Percentiles rank a stretch among this genome's conserved stretches.
phyloP scores from a whole-genome alignment of 2,329 filamentous ascomycete species.

The Claviceps spartinae region DNA sequence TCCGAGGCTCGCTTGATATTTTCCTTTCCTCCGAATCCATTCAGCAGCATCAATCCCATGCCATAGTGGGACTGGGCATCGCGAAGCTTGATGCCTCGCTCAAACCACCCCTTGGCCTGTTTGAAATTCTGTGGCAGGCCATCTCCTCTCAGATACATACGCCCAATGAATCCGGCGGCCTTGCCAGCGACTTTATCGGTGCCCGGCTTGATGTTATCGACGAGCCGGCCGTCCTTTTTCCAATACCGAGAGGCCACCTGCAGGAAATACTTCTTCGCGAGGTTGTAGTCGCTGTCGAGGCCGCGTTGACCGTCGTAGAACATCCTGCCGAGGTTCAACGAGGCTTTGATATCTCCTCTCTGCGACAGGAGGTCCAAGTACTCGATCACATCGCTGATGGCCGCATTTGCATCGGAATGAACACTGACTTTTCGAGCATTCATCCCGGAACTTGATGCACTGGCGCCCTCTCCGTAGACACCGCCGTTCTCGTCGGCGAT shows the following conservation, averaged over 20 bases:
- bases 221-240: slow-evolving; percentile 61
- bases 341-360: slow-evolving; percentile 79
- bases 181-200: slow-evolving; percentile 71
- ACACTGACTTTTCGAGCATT: slow-evolving; percentile 63
- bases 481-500: slow-evolving; percentile 86
- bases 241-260: slow-evolving; percentile 71
- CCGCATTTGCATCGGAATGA: slow-evolving; percentile 69
- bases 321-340: slow-evolving; percentile 71
- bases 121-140: slow-evolving; percentile 67
- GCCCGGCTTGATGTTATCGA: slow-evolving; percentile 52
- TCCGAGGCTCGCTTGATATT: slow-evolving; percentile 62
- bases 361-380: slow-evolving; percentile 83
- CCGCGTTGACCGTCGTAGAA: slow-evolving; percentile 78
- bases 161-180: slow-evolving; percentile 73
- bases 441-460: slow-evolving; percentile 70
- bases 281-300: slow-evolving; percentile 56
- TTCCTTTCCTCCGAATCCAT: slow-evolving; percentile 58
- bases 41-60: slow-evolving; percentile 68
- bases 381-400: slow-evolving; percentile 86
- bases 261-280: slow-evolving; percentile 70
- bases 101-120: slow-evolving; percentile 70
- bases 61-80: slow-evolving; percentile 78
- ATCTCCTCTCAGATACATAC: slow-evolving; percentile 83
- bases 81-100: slow-evolving; percentile 58
- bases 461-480: slow-evolving; percentile 90